phyloP scores from a whole-genome alignment of 2,329 filamentous ascomycete genomes.

The Aspergillus bombycis region DNA sequence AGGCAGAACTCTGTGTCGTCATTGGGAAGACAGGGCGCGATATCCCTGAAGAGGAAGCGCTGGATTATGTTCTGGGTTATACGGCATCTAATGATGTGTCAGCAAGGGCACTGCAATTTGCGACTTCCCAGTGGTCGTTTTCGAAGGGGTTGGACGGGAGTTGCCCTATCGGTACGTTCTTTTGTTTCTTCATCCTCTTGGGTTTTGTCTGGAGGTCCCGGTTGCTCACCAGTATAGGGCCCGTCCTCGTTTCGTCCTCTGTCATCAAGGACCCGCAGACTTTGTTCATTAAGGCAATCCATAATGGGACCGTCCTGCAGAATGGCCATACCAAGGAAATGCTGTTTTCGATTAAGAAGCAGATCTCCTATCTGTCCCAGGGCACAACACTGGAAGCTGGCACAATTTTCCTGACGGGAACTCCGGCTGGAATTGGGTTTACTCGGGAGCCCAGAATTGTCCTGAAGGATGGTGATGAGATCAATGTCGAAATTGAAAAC shows the following conservation, averaged over 20 bases:
- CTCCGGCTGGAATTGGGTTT: conserved; percentile 38
- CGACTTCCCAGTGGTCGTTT: conserved; percentile 28
- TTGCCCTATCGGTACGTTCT: conserved; percentile 28
- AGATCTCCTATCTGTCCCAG: conserved; percentile 46
- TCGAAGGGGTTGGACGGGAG: conserved; percentile 30
- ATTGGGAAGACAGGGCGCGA: conserved; percentile 27
- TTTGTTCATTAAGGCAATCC: conserved; percentile 38
- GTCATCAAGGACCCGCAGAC: conserved; percentile 33
- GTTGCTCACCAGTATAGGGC: conserved; percentile 17
- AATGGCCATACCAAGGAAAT: conserved; percentile 44
- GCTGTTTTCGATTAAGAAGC: conserved; percentile 41
- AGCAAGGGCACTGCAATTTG: conserved; percentile 33
- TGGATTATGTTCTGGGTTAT: conserved; percentile 37
- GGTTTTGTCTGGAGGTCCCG: neutral
- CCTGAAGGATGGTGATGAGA: conserved; percentile 33
- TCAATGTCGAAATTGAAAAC: conserved; percentile 31
- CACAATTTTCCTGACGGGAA: conserved; percentile 31
- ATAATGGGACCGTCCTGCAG: conserved; percentile 49
- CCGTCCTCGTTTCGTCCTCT: conserved; percentile 30
- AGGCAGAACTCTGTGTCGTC: conserved; percentile 33
- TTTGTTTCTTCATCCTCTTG: neutral
- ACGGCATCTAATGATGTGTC: conserved; percentile 39
- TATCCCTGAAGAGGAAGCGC: conserved; percentile 26
- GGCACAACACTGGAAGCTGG: conserved; percentile 32
- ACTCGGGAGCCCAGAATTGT: conserved; percentile 28